phyloP scores from a whole-genome alignment of 805 yeast species.

The Saccharomycopsis selenospora region DNA sequence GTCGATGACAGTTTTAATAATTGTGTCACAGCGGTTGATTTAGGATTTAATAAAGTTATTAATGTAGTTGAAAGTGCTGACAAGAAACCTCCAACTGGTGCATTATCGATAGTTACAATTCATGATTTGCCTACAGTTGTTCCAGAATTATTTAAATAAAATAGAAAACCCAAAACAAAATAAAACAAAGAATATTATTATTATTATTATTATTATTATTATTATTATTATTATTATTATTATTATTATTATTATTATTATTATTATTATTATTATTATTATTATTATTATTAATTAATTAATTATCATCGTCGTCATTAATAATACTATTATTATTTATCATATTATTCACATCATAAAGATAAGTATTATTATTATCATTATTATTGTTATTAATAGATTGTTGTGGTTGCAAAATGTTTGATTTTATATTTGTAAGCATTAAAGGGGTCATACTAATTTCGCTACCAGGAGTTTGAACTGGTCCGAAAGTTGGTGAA shows the following conservation, averaged over 20 bases:
- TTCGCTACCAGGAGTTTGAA: slow-evolving; percentile 21
- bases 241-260: not conserved
- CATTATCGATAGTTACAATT: slow-evolving; percentile 49
- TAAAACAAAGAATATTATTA: not conserved
- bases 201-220: not conserved
- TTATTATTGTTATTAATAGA: not conserved
- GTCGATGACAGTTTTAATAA: slow-evolving; percentile 85
- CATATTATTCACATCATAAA: slow-evolving; percentile 1
- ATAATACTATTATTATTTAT: no score
- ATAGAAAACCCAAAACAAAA: not conserved
- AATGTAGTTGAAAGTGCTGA: slow-evolving; percentile 70
- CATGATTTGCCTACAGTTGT: slow-evolving; percentile 45
- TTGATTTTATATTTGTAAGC: not conserved
- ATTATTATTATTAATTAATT: not conserved
- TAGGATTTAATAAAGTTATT: slow-evolving; percentile 66
- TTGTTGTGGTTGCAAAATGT: not conserved
- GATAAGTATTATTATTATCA: not conserved
- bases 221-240: no score
- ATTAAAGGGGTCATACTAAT: slow-evolving; percentile 21
- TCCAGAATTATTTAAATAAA: slow-evolving; percentile 40
- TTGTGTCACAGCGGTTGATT: slow-evolving; percentile 59
- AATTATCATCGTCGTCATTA: not conserved
- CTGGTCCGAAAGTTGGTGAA: slow-evolving; percentile 18
- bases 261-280: not conserved
- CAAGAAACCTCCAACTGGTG: slow-evolving; percentile 38